Evolutionary conservation across 768 basidiomycete species (phyloP).

Genomic region (Pluteus cervinus): DNA sequence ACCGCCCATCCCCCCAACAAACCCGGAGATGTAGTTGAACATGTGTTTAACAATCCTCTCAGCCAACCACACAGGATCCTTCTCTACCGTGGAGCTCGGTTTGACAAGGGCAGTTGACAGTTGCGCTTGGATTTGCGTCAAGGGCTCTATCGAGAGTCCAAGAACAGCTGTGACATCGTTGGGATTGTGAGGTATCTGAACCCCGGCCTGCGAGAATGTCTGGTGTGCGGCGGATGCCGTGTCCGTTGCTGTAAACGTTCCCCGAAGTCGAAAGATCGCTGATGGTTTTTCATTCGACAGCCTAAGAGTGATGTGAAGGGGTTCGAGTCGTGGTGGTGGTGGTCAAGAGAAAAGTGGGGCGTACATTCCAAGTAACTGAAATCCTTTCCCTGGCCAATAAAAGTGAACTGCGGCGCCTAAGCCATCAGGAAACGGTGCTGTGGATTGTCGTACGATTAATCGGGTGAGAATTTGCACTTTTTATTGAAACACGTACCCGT

Average conservation of each 20-base stretch:
- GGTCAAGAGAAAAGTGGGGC: conserved; percentile 18
- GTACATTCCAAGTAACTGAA: conserved; percentile 81
- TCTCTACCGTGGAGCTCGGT: conserved; percentile 10
- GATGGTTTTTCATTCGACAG: conserved; percentile 88
- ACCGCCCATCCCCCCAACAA: conserved; percentile 38
- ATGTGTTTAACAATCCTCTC: conserved; percentile 70
- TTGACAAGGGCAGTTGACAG: conserved; percentile 30
- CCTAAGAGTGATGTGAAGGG: conserved; percentile 32
- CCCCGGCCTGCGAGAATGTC: conserved; percentile 26
- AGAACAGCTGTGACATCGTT: conserved; percentile 64
- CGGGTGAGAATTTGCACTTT: too few relatives aligned
- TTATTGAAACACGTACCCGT: conserved; percentile 46
- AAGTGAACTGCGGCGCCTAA: conserved; percentile 84
- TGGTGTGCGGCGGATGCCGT: conserved; percentile 27
- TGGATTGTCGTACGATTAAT: neutral
- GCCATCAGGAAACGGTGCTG: conserved; percentile 77
- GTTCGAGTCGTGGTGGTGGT: neutral
- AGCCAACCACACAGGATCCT: conserved; percentile 51
- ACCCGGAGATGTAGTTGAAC: conserved; percentile 70
- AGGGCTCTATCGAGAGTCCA: conserved; percentile 76
- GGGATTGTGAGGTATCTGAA: conserved; percentile 25
- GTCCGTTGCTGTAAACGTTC: conserved; percentile 44
- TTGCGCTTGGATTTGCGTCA: conserved; percentile 46
- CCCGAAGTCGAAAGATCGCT: conserved; percentile 78
- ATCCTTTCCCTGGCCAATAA: conserved; percentile 82